Percentiles rank a stretch among this genome's conserved stretches.
Evolutionary conservation across 2,329 filamentous ascomycete species (phyloP).

Genomic region (Phyllosticta citrichinensis): DNA sequence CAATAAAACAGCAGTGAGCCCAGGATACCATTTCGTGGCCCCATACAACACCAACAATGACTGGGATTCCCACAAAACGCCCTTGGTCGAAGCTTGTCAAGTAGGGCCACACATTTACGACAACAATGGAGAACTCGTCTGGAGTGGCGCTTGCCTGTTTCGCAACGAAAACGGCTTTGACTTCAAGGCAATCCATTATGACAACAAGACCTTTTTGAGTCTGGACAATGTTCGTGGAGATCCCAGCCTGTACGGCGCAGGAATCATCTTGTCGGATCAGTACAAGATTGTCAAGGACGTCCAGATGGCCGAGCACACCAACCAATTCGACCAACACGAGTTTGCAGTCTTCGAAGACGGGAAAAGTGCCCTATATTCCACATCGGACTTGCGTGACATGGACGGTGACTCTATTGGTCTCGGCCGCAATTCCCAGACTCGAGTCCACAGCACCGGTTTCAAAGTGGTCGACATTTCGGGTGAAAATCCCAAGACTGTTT

Average conservation of each 20-base stretch:
- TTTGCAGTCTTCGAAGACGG: slow-evolving; percentile 39
- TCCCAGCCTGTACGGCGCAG: slow-evolving; percentile 41
- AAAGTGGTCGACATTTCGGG: slow-evolving; percentile 35
- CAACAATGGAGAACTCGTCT: slow-evolving; percentile 35
- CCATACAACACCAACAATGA: slow-evolving; percentile 27
- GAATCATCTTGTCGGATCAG: slow-evolving; percentile 41
- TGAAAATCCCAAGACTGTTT: slow-evolving; percentile 35
- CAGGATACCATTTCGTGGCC: slow-evolving; percentile 41
- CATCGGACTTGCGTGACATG: slow-evolving; percentile 21
- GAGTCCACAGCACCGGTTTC: slow-evolving; percentile 25
- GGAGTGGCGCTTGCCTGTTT: slow-evolving; percentile 39
- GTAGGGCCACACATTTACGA: slow-evolving; percentile 20
- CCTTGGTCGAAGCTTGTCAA: slow-evolving; percentile 5
- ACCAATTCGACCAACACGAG: slow-evolving; percentile 43
- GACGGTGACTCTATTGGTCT: slow-evolving; percentile 8
- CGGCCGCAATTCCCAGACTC: slow-evolving; percentile 29
- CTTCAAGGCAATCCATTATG: slow-evolving; percentile 39
- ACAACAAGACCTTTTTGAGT: slow-evolving; percentile 39
- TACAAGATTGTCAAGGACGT: slow-evolving; percentile 41
- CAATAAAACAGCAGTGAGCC: slow-evolving; percentile 8
- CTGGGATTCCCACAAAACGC: slow-evolving; percentile 3
- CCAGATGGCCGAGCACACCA: slow-evolving; percentile 22
- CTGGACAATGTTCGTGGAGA: slow-evolving; percentile 39
- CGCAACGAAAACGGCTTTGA: slow-evolving; percentile 32
- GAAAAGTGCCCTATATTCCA: slow-evolving; percentile 27